Percentiles rank a stretch among this genome's conserved stretches.
Conservation (phyloP, 768 basidiomycete genomes). For the Galerina marginata region DNA sequence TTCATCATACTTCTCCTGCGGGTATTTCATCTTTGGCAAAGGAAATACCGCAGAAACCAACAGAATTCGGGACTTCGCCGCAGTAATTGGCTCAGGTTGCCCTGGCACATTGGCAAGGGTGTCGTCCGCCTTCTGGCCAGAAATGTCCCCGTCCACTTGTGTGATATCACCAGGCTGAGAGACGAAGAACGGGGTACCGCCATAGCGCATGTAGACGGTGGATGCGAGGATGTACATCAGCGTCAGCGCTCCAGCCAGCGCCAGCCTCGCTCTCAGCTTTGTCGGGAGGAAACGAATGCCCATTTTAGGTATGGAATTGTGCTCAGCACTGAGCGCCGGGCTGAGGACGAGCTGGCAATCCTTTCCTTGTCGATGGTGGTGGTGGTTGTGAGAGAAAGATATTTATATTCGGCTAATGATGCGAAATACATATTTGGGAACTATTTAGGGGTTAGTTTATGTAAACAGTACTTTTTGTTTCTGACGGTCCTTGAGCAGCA, state of each 20-base stretch:
- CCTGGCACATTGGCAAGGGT: neutral
- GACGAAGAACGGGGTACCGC: slow-evolving; percentile 4
- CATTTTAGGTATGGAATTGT: slow-evolving; percentile 6
- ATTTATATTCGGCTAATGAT: too few relatives aligned
- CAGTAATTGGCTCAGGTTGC: neutral
- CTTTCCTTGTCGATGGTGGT: too few relatives aligned
- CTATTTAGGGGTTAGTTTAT: too few relatives aligned
- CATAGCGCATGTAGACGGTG: slow-evolving; percentile 17
- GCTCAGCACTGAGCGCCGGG: too few relatives aligned
- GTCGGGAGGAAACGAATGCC: slow-evolving; percentile 13
- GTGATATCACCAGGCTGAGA: slow-evolving; percentile 4
- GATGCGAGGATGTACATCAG: slow-evolving; percentile 19
- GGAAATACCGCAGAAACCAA: slow-evolving; percentile 63
- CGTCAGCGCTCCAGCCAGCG: slow-evolving; percentile 21
- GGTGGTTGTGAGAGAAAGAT: too few relatives aligned
- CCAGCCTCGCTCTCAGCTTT: slow-evolving; percentile 20
- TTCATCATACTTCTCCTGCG: slow-evolving; percentile 44
- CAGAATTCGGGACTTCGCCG: slow-evolving; percentile 34
- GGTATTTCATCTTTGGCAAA: slow-evolving; percentile 53
- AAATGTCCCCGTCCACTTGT: neutral
- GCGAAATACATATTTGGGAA: too few relatives aligned
- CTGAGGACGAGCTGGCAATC: too few relatives aligned
- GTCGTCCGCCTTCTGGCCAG: neutral
- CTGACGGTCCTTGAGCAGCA: too few relatives aligned
- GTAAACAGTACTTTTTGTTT: too few relatives aligned